Evolutionary conservation across 2,329 filamentous ascomycete genomes (phyloP).

Genomic region (Ilyonectria robusta): DNA sequence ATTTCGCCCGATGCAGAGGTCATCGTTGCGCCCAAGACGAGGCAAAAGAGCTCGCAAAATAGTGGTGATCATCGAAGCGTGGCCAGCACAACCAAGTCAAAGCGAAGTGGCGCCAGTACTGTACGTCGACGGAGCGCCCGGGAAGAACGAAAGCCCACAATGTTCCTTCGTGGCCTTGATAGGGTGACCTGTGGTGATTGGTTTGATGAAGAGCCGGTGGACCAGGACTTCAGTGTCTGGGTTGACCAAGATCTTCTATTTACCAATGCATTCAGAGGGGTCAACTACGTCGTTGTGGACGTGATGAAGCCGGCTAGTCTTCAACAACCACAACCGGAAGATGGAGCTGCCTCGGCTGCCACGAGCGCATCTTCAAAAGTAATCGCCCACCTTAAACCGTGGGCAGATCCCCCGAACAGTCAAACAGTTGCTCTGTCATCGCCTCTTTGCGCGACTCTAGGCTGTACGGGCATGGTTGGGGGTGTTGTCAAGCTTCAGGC

Average conservation of each 20-base stretch:
- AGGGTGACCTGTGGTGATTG: slow-evolving; percentile 78
- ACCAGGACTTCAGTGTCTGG: slow-evolving; percentile 81
- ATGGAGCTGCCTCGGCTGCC: slow-evolving; percentile 71
- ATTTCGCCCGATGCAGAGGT: slow-evolving; percentile 96
- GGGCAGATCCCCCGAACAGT: slow-evolving; percentile 89
- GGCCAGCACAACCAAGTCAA: slow-evolving; percentile 83
- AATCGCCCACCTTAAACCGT: slow-evolving; percentile 81
- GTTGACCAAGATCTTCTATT: slow-evolving; percentile 83
- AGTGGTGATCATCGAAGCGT: slow-evolving; percentile 86
- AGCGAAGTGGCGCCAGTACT: slow-evolving; percentile 83
- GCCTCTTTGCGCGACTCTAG: slow-evolving; percentile 80
- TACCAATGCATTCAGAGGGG: slow-evolving; percentile 80
- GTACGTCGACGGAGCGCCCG: slow-evolving; percentile 69
- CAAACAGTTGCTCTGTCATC: slow-evolving; percentile 86
- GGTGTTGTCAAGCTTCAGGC: slow-evolving; percentile 90
- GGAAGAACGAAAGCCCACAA: slow-evolving; percentile 75
- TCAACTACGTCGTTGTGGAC: slow-evolving; percentile 86
- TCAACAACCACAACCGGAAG: slow-evolving; percentile 78
- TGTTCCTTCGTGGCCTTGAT: slow-evolving; percentile 88
- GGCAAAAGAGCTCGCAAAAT: slow-evolving; percentile 76
- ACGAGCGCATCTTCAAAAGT: slow-evolving; percentile 67
- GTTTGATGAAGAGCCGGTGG: slow-evolving; percentile 79
- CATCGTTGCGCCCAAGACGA: slow-evolving; percentile 94
- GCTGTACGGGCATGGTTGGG: slow-evolving; percentile 81
- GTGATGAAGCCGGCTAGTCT: slow-evolving; percentile 87